phyloP scores from a whole-genome alignment of 257 asterid species.

The Solanum microdontum region DNA sequence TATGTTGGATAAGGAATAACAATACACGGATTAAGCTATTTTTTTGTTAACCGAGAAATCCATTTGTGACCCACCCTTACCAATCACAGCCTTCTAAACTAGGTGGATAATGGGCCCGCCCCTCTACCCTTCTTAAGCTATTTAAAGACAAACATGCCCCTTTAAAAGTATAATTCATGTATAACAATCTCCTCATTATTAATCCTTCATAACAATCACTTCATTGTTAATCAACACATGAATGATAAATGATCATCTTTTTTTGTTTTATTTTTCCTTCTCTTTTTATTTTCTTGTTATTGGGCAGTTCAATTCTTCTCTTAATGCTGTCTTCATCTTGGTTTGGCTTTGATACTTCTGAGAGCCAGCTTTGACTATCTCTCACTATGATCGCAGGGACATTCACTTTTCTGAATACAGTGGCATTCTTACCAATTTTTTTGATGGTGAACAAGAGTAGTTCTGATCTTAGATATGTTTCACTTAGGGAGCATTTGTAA shows the following conservation, averaged over 20 bases:
- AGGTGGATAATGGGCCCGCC: too few relatives aligned
- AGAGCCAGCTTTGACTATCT: slow-evolving; percentile 22
- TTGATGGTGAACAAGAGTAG: slow-evolving; percentile 49
- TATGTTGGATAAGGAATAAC: background rate
- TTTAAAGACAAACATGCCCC: background rate
- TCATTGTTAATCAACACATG: background rate
- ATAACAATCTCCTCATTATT: background rate
- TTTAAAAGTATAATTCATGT: background rate
- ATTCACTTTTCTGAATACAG: slow-evolving; percentile 45
- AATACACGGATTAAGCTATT: background rate
- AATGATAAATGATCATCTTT: background rate
- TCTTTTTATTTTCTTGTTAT: background rate
- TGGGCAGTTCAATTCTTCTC: background rate
- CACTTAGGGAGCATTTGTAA: slow-evolving; percentile 15
- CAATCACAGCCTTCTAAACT: too few relatives aligned
- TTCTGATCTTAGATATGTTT: slow-evolving; percentile 25
- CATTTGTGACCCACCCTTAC: too few relatives aligned
- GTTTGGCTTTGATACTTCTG: slow-evolving; percentile 22
- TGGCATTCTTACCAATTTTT: slow-evolving; percentile 35
- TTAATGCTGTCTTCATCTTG: slow-evolving; percentile 6
- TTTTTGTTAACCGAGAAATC: too few relatives aligned
- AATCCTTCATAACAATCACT: background rate
- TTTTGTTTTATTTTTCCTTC: background rate
- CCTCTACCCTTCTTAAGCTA: background rate
- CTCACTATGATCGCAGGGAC: slow-evolving; percentile 64